These are phyloP conservation scores for Chaetoscypha palmicola DNA, from an alignment of 2,329 filamentous ascomycete species.

Conservation along the genomic window DNA sequence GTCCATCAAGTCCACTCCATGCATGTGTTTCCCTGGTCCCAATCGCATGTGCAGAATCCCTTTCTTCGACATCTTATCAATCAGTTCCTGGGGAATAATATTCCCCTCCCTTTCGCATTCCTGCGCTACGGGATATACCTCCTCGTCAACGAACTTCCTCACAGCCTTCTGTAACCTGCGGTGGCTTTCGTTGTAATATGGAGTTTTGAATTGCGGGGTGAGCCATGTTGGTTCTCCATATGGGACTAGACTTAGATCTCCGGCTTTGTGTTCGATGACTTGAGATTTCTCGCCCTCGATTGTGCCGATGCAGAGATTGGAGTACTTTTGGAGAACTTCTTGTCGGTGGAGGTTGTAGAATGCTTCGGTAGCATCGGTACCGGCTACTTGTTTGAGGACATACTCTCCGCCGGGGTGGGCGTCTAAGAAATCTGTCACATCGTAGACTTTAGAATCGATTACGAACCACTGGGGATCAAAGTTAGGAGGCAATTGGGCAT, in stretches of 20 bases:
- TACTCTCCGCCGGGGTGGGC: slow-evolving; percentile 74
- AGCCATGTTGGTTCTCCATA: slow-evolving; percentile 86
- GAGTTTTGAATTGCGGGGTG: slow-evolving; percentile 65
- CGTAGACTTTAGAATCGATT: slow-evolving; percentile 81
- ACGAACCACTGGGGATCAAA: slow-evolving; percentile 55
- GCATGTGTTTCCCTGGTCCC: slow-evolving; percentile 74
- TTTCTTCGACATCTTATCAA: slow-evolving; percentile 68
- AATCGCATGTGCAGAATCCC: slow-evolving; percentile 76
- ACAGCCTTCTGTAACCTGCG: slow-evolving; percentile 60
- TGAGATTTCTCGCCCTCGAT: slow-evolving; percentile 68
- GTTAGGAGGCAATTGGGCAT: neutral
- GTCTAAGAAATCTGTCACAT: slow-evolving; percentile 77
- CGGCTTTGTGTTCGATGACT: slow-evolving; percentile 60
- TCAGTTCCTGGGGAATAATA: slow-evolving; percentile 63
- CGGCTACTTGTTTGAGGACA: slow-evolving; percentile 73
- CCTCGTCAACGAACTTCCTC: slow-evolving; percentile 63
- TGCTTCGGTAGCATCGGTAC: slow-evolving; percentile 70
- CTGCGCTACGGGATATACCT: slow-evolving; percentile 68
- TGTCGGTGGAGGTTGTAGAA: slow-evolving; percentile 93
- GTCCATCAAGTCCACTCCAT: slow-evolving; percentile 60
- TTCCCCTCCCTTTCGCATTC: slow-evolving; percentile 68
- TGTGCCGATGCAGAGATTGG: slow-evolving; percentile 66
- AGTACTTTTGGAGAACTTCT: slow-evolving; percentile 79
- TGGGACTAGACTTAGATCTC: slow-evolving; percentile 69
- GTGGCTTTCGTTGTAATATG: slow-evolving; percentile 76